Base-by-base conservation (phyloP, 495 filamentous ascomycete species). In the Cercophora sp. region DNA sequence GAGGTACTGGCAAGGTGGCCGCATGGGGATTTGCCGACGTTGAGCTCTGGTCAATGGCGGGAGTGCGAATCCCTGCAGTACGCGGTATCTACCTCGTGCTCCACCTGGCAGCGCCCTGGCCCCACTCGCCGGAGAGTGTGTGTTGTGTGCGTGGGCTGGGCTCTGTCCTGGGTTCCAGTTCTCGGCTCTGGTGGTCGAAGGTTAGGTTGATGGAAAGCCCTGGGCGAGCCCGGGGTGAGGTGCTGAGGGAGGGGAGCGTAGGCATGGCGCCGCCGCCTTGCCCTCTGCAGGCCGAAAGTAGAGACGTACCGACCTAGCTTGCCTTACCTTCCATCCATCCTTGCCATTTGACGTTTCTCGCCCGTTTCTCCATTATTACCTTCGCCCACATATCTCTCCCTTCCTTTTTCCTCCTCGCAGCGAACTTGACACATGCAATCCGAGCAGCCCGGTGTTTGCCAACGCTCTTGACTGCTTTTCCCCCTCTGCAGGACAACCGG, bases 361-460 rank as follows among this genome's bases (percentile, higher is more conserved):
- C 48, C 23, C 32, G 22, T 39, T 32, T 70, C 52, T 68, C 72
- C 61, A 65, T 75, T 60, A 66, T 73, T 58, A 64, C 64, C 48
- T 55, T 59, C 51, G 54, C 65, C 59, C 65, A 65, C 66, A 62
- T 56, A 63, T 60, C 58, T 57, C 62, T 51, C 54, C 58, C 59
- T 62, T 61, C 47, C 53, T 37, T 62, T 60, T 60, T 62, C 60
- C 52, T 52, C 49, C 60, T 52, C 23, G 19, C 42, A 37, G 54
- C 51, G 41, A 61, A 56, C 57, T 36, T 58, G 46, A 53, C 54
- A 53, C 52, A 51, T 57, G 37, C 55, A 53, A 53, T 48, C 56
- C 43, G 46, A 57, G 22, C 40, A 39, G 42, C 24, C 29, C 35
- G 42, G 51, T 42, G 54, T 57, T 54, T 61, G 43, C 40, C 40